These are phyloP conservation scores for Quercus alba DNA, from an alignment of 306 rosid species.

Conservation along the genomic window DNA sequence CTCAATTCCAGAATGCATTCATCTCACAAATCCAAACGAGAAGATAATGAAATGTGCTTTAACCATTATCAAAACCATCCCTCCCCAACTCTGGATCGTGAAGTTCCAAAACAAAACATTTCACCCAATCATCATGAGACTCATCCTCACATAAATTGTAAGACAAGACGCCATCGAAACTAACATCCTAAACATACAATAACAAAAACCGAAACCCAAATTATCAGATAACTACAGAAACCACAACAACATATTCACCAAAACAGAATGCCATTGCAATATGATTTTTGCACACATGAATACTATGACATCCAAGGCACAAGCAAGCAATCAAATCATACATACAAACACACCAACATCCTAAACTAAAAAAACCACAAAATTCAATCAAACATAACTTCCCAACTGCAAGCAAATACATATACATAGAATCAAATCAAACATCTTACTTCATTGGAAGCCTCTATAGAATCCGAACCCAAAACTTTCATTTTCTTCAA, in stretches of 20 bases:
- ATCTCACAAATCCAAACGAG: background rate
- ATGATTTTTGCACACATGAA: background rate
- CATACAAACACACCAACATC: background rate
- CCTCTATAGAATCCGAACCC: slow-evolving; percentile 5
- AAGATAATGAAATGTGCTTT: background rate
- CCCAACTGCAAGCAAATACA: background rate
- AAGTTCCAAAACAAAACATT: background rate
- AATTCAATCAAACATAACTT: background rate
- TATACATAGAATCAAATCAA: background rate
- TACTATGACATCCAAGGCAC: too few relatives aligned
- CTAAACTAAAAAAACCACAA: slow-evolving; percentile 8
- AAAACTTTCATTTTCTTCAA: slow-evolving; percentile 32
- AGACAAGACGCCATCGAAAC: slow-evolving; percentile 12
- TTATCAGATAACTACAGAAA: slow-evolving; percentile 9
- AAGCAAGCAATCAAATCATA: too few relatives aligned
- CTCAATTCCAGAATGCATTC: background rate
- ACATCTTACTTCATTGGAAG: slow-evolving; percentile 37
- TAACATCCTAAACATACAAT: slow-evolving; percentile 42
- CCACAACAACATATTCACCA: background rate
- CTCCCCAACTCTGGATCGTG: background rate
- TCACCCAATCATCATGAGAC: background rate
- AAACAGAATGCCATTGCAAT: background rate
- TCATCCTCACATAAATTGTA: background rate
- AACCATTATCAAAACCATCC: background rate
- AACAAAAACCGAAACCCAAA: slow-evolving; percentile 11